Evolutionary conservation across 2,329 filamentous ascomycete species (phyloP), one percentile per base, ranked within the genome.

Genomic region (Penicillium sp.): DNA sequence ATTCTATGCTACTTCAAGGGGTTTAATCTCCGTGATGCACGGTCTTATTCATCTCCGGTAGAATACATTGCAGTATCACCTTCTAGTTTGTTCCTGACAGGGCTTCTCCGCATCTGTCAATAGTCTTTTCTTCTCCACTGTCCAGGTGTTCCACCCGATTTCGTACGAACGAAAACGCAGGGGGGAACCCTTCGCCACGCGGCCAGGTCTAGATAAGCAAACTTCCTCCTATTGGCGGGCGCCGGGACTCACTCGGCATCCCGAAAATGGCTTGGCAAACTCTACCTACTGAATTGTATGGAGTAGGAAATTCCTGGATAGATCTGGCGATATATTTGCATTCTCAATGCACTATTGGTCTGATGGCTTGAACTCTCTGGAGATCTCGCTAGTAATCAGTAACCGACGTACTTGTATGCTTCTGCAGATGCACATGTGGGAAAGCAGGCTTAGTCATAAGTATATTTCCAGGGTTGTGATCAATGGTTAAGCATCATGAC

Each of bases 141-240:
- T 29, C 18, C 18, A 18, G 18, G 18, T 18, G 18, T 18, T 38
- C 31, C 43, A 47, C 32, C 47, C 31, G 47, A 44, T 43, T 47
- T 53, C 51, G 51, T 50, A 34, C 16, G 32, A 48, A 22, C 11
- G 44, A 34, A 32, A 59, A 63, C 56, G 54, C 54, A 61, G 59
- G 54, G 60, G 39, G 53, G 39, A 47, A 38, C 31, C n/a, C 32
- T 21, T 38, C 21, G 52, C 59, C 59, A 62, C 54, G 54, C 56
- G 56, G 51, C 52, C 39, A 57, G 60, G 56, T 21, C 43, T 14
- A 64, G 67, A 70, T 70, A 70, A 68, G 65, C 56, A 55, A 47
- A 27, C 2, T 8, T 6, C 13, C 45, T 44, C 44, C 55, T 50
- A 69, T 69, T 69, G 65, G 66, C 44, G 45, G 52, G 40, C 43